phyloP scores from a whole-genome alignment of 139 green algal genomes.

The Chlamydomonas sp. region DNA sequence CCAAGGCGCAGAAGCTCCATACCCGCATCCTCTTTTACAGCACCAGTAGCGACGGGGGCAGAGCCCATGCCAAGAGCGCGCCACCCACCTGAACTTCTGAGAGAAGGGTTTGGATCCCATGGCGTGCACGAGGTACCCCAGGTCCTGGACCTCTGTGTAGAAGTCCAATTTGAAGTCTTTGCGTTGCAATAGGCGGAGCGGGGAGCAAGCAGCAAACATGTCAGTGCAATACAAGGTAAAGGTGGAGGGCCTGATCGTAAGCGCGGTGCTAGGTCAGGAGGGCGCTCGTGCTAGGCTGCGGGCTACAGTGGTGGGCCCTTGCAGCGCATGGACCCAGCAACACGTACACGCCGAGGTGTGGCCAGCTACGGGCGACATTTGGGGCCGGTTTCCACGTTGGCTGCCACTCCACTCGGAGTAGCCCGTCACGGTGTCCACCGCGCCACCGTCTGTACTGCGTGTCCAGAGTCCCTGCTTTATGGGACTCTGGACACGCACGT shows the following conservation, averaged over 20 bases:
- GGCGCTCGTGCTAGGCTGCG: no score
- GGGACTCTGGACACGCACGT: neutral
- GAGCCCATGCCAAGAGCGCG: neutral
- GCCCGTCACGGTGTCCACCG: no score
- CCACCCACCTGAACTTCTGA: slow-evolving; percentile 59
- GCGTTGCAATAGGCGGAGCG: neutral
- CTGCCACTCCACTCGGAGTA: no score
- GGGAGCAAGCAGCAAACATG: neutral
- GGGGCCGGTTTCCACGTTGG: no score
- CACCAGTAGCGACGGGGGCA: no score
- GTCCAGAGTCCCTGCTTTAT: neutral
- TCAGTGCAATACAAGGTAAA: neutral
- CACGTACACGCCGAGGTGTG: no score
- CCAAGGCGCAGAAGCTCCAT: no score
- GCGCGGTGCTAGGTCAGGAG: no score
- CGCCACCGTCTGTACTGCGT: neutral
- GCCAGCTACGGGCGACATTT: no score
- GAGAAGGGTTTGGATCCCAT: slow-evolving; percentile 55
- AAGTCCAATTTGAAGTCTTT: slow-evolving; percentile 88
- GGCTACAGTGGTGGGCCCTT: no score
- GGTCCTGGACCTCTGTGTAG: slow-evolving; percentile 92
- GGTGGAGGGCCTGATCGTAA: neutral
- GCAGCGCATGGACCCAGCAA: no score
- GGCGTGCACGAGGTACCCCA: slow-evolving; percentile 74
- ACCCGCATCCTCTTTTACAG: no score